Evolutionary conservation across 164 flowering plant genomes (phyloP), one percentile per base, ranked within the genome.

Genomic region (Paratinospora sagittata): DNA sequence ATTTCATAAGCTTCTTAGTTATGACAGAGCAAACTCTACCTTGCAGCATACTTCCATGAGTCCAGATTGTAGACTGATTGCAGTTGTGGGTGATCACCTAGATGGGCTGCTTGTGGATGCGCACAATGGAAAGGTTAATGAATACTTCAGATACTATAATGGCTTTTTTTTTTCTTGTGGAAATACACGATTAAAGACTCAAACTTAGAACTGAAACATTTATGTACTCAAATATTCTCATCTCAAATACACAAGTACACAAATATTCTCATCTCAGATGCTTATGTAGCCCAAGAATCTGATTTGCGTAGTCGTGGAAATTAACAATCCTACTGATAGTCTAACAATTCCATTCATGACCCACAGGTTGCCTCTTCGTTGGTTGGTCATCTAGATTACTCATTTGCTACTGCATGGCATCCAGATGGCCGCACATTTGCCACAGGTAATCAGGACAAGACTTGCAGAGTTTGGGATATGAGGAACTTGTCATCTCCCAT

Each of bases 21-120:
- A 41, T 58, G 52, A 58, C 37, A n/a, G 23, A 34, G 8, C 24
- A 16, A 2, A 34, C 43, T 30, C 34, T 68, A 26, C 45, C 36
- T 71, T 82, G 86, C 93, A 90, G 96, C 90, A 90, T 77, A 82
- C 93, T 62, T 87, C 96, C 10, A 68, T 86, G 68, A 90, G 93
- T 73, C 93, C 93, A 14, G 90, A 89, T 65, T 72, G 89, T 16
- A 86, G 77, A 75, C 85, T 87, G 27, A 26, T 86, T 27, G 43
- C 82, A 14, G 87, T 89, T 66, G 89, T 89, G 68, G 96, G 96
- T 60, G 96, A 90, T 81, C 75, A 82, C 73, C 79, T 66, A 13
- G 83, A 84, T 67, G 91, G 87, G 6, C 72, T 84, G 75, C 85
- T 90, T 57, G 85, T 88, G 9, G 93, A 90, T 75, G 76, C 91